Evolutionary conservation across 352 stramenopile genomes (phyloP), one percentile per base, ranked within the genome.

Genomic region (Pythium apleroticum): DNA sequence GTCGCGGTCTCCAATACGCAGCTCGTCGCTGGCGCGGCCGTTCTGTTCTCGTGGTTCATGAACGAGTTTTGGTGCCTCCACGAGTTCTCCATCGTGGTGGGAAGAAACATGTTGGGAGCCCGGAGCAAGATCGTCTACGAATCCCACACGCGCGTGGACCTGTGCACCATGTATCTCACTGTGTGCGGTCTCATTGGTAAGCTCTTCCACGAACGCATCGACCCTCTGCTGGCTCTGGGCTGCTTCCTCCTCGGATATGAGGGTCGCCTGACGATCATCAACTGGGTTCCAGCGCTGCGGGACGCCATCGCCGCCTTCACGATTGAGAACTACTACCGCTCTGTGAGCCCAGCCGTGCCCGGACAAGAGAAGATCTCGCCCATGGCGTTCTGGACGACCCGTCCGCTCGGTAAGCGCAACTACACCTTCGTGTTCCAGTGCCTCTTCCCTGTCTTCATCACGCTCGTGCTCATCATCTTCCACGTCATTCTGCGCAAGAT

Each of bases 31-130:
- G 75, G 75, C 1, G 31, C 71, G 12, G 57, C 74, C 14, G 65
- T 88, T 1, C 6, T 86, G 0, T 57, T 82, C 6, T 64, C 69
- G 11, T 81, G 77, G 68, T 52, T 75, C 27, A 46, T 88, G 19
- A 78, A 88, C 30, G 68, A 68, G 0, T 80, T 72, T 37, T 88
- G 75, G 73, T 74, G 66, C 0, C 55, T 84, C 1, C 69, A 69
- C 0, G 73, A 84, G 52, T 86, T 81, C 20, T 63, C 58, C 19
- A 22, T 76, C 0, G 33, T 41, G 3, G 33, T 41, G 33, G 33
- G 33, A 57, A 70, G 0, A 28, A 76, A 0, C 68, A 57, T 30
- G 48, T 57, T 31, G 30, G 20, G 11, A 6, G 55, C 1, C 10
- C 19, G 14, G 0, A 50, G 15, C 12, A 20, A 20, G 24, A 63